phyloP scores from a whole-genome alignment of 2,329 filamentous ascomycete genomes.

The Fusarium sp. region DNA sequence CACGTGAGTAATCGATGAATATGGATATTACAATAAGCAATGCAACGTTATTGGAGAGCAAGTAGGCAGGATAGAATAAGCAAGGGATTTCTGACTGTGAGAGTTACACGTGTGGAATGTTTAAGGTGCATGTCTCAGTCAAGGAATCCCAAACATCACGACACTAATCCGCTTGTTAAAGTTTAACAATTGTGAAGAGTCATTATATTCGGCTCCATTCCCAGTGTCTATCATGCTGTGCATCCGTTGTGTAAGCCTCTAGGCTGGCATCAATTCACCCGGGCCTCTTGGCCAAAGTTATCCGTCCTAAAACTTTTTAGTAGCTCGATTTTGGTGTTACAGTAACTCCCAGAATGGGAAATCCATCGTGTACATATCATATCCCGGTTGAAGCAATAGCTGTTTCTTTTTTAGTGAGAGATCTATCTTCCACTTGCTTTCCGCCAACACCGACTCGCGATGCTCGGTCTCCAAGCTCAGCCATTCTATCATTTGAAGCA shows the following conservation, averaged over 20 bases:
- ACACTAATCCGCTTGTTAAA: slow-evolving; percentile 1
- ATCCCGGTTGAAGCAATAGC: not conserved
- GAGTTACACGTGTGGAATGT: slow-evolving; percentile 27
- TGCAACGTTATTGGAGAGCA: not conserved
- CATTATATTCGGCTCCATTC: slow-evolving; percentile 11
- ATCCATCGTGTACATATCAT: slow-evolving; percentile 13
- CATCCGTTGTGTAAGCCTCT: slow-evolving; percentile 16
- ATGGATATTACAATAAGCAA: not conserved
- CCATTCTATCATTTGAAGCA: slow-evolving; percentile 25
- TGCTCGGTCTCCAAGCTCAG: not conserved
- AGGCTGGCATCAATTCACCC: not conserved
- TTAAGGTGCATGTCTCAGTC: slow-evolving; percentile 18
- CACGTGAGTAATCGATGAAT: not conserved
- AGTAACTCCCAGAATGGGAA: slow-evolving; percentile 5
- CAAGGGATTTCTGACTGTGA: not conserved
- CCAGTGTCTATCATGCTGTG: slow-evolving; percentile 30
- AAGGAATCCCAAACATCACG: slow-evolving; percentile 6
- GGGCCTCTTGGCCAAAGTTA: not conserved
- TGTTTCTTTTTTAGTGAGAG: slow-evolving; percentile 6
- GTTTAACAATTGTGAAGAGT: not conserved
- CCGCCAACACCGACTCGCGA: not conserved
- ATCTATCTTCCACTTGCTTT: slow-evolving; percentile 7
- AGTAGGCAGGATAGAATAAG: not conserved
- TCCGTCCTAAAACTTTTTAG: slow-evolving; percentile 1
- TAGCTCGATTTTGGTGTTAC: slow-evolving; percentile 14